Evolutionary conservation across 345 rosid species (phyloP).

Genomic region (Rhizophora mangle): DNA sequence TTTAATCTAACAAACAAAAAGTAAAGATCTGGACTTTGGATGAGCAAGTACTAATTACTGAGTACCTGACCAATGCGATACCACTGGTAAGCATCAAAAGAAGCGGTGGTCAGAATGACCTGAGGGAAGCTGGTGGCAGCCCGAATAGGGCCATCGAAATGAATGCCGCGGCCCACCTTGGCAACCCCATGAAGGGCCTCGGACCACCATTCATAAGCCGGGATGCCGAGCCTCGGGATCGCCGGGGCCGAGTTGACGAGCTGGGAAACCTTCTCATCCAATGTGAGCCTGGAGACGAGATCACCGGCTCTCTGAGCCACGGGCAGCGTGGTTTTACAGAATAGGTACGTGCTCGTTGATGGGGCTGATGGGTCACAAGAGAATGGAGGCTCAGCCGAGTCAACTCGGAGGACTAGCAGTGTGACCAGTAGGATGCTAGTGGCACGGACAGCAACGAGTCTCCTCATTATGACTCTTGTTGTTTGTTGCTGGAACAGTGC

Average conservation of each 20-base stretch:
- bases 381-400: constrained; percentile 20
- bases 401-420: neutral
- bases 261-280: constrained; percentile 80
- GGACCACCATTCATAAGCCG: constrained; percentile 89
- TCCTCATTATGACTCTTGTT: neutral
- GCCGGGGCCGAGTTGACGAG: constrained; percentile 66
- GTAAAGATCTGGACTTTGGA: neutral
- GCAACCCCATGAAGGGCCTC: constrained; percentile 89
- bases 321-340: constrained; percentile 58
- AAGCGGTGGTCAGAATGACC: constrained; percentile 75
- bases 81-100: constrained; percentile 70
- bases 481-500: neutral
- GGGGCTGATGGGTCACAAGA: constrained; percentile 22
- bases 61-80: constrained; percentile 76
- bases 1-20: neutral
- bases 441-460: neutral
- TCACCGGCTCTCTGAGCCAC: constrained; percentile 54
- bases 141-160: constrained; percentile 47
- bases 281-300: constrained; percentile 61
- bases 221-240: constrained; percentile 73
- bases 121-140: constrained; percentile 93
- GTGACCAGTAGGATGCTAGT: neutral
- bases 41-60: neutral
- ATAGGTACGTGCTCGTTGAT: constrained; percentile 23
- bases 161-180: constrained; percentile 61